Conservation (phyloP, 768 basidiomycete genomes). For the Sporobolomyces phaffii region DNA sequence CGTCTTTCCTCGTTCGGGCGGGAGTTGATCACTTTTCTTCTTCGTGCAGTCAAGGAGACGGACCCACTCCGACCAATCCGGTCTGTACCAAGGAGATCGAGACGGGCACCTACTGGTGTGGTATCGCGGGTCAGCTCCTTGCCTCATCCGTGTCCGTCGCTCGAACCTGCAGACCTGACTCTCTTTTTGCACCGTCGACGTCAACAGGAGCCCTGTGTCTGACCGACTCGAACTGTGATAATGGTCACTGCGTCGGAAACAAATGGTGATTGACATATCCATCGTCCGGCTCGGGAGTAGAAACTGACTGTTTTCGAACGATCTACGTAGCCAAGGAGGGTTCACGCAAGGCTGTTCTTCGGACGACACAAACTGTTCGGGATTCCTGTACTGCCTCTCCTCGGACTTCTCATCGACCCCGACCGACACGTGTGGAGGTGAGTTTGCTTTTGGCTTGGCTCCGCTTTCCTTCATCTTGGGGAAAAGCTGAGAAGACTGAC, state of each 20-base stretch:
- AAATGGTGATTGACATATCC: not conserved
- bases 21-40: not conserved
- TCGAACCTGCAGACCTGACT: too few species aligned
- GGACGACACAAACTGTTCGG: constrained; percentile 11
- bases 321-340: not conserved
- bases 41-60: not conserved
- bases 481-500: too few species aligned
- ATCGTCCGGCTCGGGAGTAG: too few species aligned
- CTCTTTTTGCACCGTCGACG: not conserved
- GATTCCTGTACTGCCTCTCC: constrained; percentile 22
- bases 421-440: not conserved
- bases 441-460: not conserved
- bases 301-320: too few species aligned
- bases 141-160: not conserved
- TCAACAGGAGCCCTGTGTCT: constrained; percentile 8
- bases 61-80: not conserved
- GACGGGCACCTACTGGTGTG: constrained; percentile 22
- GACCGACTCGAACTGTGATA: constrained; percentile 3
- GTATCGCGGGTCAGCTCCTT: not conserved
- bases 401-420: not conserved
- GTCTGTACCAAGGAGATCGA: not conserved
- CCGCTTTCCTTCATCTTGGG: too few species aligned
- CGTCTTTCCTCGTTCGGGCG: not conserved
- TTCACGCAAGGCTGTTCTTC: not conserved
- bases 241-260: constrained; percentile 3